A percentile compares a stretch with the other conserved stretches of the same genome.
These are phyloP conservation scores for Pichia ethanolica DNA, from an alignment of 805 yeast species.

Conservation along the genomic window DNA sequence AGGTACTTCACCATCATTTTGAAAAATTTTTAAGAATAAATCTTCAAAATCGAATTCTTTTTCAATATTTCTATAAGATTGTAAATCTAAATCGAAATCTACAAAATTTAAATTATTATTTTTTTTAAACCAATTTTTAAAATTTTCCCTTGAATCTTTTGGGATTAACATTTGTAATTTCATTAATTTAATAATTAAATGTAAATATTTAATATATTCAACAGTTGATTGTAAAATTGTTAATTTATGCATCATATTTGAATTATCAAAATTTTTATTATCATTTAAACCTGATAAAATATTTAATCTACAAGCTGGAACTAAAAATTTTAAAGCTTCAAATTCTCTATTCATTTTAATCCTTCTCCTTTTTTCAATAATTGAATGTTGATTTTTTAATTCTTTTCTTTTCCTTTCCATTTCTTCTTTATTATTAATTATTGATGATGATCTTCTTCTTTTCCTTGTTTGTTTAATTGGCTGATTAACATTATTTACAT, in stretches of 20 bases:
- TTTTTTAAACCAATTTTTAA: slow-evolving; percentile 24
- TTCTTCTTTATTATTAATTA: slow-evolving; percentile 22
- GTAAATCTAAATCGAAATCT: slow-evolving; percentile 49
- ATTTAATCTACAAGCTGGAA: slow-evolving; percentile 68
- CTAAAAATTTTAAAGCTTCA: slow-evolving; percentile 67
- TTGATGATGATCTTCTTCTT: slow-evolving; percentile 26
- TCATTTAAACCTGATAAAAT: slow-evolving; percentile 23
- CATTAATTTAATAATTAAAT: slow-evolving; percentile 47
- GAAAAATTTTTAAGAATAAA: slow-evolving; percentile 24
- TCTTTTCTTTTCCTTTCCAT: slow-evolving; percentile 38
- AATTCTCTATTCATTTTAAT: slow-evolving; percentile 76
- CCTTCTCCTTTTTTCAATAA: slow-evolving; percentile 73
- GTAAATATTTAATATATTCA: slow-evolving; percentile 67
- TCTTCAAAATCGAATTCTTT: slow-evolving; percentile 45
- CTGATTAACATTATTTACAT: background rate
- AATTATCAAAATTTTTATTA: slow-evolving; percentile 23
- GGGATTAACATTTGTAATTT: slow-evolving; percentile 33
- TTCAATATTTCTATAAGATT: slow-evolving; percentile 52
- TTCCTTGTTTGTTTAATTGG: slow-evolving; percentile 8
- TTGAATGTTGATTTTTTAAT: slow-evolving; percentile 58
- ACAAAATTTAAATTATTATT: slow-evolving; percentile 42
- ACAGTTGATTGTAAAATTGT: slow-evolving; percentile 79
- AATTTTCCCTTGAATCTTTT: slow-evolving; percentile 16
- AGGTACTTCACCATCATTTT: slow-evolving; percentile 23
- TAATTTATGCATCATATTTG: slow-evolving; percentile 57